A percentile compares a stretch with the other conserved stretches of the same genome.
These are phyloP conservation scores for Leccinum subgranulosum DNA, from an alignment of 768 basidiomycete genomes.

Conservation along the genomic window DNA sequence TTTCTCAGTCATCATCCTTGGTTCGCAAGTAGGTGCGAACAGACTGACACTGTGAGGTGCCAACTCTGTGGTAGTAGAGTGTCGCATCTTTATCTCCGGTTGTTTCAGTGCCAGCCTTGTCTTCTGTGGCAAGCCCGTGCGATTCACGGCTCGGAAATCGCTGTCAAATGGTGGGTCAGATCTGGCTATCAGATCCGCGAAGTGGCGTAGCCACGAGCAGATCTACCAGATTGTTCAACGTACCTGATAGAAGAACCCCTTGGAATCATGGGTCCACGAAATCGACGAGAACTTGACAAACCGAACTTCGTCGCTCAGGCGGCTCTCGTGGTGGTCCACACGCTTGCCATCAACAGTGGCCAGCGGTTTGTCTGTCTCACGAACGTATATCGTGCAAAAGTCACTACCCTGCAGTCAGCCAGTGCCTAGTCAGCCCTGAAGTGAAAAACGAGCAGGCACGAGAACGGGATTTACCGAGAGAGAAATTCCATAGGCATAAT, in stretches of 20 bases:
- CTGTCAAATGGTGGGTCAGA: slow-evolving; percentile 22
- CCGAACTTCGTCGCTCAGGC: slow-evolving; percentile 64
- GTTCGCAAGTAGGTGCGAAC: neutral
- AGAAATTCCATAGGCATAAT: slow-evolving; percentile 76
- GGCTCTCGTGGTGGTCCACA: slow-evolving; percentile 44
- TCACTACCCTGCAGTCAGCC: slow-evolving; percentile 59
- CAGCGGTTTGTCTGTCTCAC: slow-evolving; percentile 60
- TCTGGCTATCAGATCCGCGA: neutral
- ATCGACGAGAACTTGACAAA: slow-evolving; percentile 76
- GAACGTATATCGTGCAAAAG: slow-evolving; percentile 65
- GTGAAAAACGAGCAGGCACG: neutral
- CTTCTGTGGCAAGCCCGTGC: slow-evolving; percentile 45
- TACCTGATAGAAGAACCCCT: slow-evolving; percentile 83
- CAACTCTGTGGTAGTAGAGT: slow-evolving; percentile 74
- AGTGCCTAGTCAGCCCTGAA: slow-evolving; percentile 1
- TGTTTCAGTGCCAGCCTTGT: slow-evolving; percentile 56
- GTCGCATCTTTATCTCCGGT: slow-evolving; percentile 63
- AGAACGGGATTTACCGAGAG: slow-evolving; percentile 49
- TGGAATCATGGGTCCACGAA: slow-evolving; percentile 73
- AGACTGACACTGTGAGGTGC: slow-evolving; percentile 62
- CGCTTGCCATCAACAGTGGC: slow-evolving; percentile 35
- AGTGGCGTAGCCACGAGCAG: neutral
- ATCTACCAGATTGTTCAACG: neutral
- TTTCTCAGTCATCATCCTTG: slow-evolving; percentile 5
- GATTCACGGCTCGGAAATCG: slow-evolving; percentile 55